These are phyloP conservation scores for Bjerkandera adusta DNA, from an alignment of 1,284 basidiomycete genomes.

Conservation along the genomic window DNA sequence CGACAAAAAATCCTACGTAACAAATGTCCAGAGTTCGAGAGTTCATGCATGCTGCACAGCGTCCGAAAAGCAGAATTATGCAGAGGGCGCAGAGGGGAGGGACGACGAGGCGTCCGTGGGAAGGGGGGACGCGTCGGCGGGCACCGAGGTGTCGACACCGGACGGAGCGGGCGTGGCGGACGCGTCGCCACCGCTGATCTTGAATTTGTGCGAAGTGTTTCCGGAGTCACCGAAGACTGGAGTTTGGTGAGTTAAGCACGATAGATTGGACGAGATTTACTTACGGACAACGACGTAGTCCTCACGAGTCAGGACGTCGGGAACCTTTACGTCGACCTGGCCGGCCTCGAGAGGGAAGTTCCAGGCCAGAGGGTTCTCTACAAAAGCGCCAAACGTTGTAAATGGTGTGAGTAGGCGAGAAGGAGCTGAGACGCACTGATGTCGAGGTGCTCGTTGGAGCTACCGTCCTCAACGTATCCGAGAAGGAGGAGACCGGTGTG, in stretches of 20 bases:
- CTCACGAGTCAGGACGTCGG: conserved; percentile 26
- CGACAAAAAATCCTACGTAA: no score
- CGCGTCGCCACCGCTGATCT: conserved; percentile 7
- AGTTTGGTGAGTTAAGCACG: neutral
- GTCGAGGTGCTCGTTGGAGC: conserved; percentile 39
- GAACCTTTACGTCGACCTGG: conserved; percentile 30
- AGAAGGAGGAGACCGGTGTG: conserved; percentile 35
- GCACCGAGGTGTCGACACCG: neutral
- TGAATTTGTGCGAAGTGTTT: conserved; percentile 18
- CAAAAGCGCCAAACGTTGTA: conserved; percentile 1
- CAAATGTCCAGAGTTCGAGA: no score
- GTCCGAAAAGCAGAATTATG: no score
- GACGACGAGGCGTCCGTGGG: neutral
- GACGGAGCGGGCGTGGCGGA: neutral
- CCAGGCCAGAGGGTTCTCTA: conserved; percentile 36
- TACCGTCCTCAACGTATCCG: conserved; percentile 27
- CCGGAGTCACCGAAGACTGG: conserved; percentile 16
- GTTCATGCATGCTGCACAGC: no score
- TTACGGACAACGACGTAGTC: conserved; percentile 40
- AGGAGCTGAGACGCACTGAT: conserved; percentile 30
- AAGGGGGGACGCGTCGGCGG: neutral
- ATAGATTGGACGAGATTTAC: conserved; percentile 19
- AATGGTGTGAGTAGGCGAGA: neutral
- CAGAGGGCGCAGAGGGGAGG: no score
- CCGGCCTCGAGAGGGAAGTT: conserved; percentile 35